A percentile compares a stretch with the other conserved stretches of the same genome.
These are phyloP conservation scores for Trichosporon sp. DNA, from an alignment of 1,284 basidiomycete genomes.

Conservation along the genomic window DNA sequence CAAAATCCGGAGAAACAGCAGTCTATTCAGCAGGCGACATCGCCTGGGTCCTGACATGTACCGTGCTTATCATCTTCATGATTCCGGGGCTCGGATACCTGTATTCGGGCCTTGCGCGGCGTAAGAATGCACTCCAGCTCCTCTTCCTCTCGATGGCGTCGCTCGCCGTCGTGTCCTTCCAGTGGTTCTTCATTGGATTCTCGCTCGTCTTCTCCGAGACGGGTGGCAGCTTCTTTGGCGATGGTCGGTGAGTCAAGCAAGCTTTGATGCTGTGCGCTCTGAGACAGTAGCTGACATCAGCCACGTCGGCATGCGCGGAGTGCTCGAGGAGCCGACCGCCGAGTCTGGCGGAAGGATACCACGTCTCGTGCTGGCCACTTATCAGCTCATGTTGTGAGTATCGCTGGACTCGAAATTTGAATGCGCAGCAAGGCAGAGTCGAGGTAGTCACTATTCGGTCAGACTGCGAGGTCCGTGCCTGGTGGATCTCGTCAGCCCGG, in stretches of 20 bases:
- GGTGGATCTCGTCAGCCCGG: too few relatives aligned
- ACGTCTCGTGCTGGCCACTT: constrained; percentile 65
- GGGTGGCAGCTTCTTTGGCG: constrained; percentile 60
- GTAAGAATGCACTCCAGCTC: constrained; percentile 56
- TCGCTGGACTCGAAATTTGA: neutral
- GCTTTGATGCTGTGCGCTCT: too few relatives aligned
- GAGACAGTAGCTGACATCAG: too few relatives aligned
- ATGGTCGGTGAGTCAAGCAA: too few relatives aligned
- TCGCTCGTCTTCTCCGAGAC: constrained; percentile 71
- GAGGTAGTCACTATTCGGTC: neutral
- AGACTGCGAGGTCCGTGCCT: constrained; percentile 16
- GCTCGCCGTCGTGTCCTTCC: constrained; percentile 67
- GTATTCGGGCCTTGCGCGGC: constrained; percentile 76
- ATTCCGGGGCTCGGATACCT: constrained; percentile 65
- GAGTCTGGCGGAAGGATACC: constrained; percentile 55
- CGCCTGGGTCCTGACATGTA: constrained; percentile 72
- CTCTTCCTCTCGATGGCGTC: constrained; percentile 58
- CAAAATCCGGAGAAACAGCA: constrained; percentile 19
- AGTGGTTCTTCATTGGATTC: constrained; percentile 86
- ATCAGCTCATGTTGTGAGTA: constrained; percentile 57
- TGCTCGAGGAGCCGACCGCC: constrained; percentile 63
- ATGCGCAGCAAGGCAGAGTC: too few relatives aligned
- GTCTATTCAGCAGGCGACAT: constrained; percentile 72
- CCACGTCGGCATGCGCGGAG: constrained; percentile 64
- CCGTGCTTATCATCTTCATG: constrained; percentile 65